phyloP scores from a whole-genome alignment of 441 rosid species.

The Aleurites moluccanus region DNA sequence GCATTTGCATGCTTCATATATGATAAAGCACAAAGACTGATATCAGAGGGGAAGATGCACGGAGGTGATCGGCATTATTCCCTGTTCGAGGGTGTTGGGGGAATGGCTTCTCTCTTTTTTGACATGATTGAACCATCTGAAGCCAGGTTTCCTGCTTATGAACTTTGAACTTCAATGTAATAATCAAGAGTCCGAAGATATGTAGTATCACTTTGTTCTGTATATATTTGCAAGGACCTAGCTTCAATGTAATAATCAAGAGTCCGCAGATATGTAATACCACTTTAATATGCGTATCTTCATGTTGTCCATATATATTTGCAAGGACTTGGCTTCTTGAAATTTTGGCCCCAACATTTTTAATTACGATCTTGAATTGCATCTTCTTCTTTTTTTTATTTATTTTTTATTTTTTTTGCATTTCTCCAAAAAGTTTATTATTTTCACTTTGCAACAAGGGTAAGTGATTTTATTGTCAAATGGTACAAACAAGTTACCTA shows the following conservation, averaged over 20 bases:
- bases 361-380: neutral
- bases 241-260: neutral
- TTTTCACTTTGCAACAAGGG: conserved; percentile 18
- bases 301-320: neutral
- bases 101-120: conserved; percentile 62
- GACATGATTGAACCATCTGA: conserved; percentile 53
- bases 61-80: conserved; percentile 66
- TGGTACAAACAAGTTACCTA: conserved; percentile 25
- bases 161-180: conserved; percentile 33
- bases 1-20: conserved; percentile 68
- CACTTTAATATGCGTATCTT: neutral
- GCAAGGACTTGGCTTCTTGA: neutral
- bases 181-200: neutral
- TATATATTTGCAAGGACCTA: neutral
- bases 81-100: conserved; percentile 61
- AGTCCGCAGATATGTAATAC: neutral
- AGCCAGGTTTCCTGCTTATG: conserved; percentile 69
- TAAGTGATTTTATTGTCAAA: conserved; percentile 38
- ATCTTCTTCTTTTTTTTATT: neutral
- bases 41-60: conserved; percentile 59
- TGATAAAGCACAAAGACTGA: conserved; percentile 50
- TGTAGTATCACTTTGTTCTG: neutral
- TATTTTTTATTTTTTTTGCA: no score
- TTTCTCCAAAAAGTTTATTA: neutral
- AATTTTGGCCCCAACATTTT: neutral